phyloP scores from a whole-genome alignment of 768 basidiomycete genomes.

The Exidia glandulosa region DNA sequence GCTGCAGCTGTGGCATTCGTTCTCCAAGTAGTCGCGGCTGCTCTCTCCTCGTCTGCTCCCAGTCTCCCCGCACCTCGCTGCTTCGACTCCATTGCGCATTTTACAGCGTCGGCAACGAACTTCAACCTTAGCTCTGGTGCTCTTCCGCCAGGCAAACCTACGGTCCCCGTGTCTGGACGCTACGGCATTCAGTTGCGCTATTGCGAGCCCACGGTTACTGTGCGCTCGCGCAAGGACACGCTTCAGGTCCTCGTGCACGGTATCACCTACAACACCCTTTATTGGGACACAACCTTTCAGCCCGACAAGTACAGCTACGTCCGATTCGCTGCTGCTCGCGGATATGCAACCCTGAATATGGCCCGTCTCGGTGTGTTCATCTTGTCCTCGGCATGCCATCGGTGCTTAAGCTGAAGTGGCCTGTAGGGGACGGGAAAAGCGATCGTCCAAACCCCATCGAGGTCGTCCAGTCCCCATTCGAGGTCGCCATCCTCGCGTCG shows the following conservation, averaged over 20 bases:
- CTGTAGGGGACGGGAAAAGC: not conserved
- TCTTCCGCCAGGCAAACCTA: not conserved
- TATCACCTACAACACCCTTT: not conserved
- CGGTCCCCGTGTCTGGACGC: not conserved
- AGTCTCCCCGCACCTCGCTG: no score
- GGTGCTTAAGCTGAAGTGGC: not conserved
- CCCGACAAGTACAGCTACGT: slow-evolving; percentile 8
- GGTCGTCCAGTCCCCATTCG: not conserved
- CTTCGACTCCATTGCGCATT: no score
- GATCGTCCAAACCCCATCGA: not conserved
- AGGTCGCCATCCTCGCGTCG: not conserved
- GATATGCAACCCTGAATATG: slow-evolving; percentile 10
- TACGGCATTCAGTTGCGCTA: not conserved
- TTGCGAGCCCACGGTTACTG: not conserved
- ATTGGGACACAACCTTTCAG: not conserved
- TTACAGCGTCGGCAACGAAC: not conserved
- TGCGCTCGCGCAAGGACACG: not conserved
- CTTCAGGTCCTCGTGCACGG: not conserved
- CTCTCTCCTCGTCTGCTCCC: no score
- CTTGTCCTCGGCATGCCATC: not conserved
- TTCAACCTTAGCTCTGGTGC: not conserved
- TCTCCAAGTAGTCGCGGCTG: no score
- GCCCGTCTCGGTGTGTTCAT: slow-evolving; percentile 8
- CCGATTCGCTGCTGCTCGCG: slow-evolving; percentile 7
- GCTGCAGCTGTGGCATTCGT: no score